Percentiles rank a stretch among this genome's conserved stretches.
Conservation (phyloP, 2,329 filamentous ascomycete species). For the Paracorniculantispora psalliotae region DNA sequence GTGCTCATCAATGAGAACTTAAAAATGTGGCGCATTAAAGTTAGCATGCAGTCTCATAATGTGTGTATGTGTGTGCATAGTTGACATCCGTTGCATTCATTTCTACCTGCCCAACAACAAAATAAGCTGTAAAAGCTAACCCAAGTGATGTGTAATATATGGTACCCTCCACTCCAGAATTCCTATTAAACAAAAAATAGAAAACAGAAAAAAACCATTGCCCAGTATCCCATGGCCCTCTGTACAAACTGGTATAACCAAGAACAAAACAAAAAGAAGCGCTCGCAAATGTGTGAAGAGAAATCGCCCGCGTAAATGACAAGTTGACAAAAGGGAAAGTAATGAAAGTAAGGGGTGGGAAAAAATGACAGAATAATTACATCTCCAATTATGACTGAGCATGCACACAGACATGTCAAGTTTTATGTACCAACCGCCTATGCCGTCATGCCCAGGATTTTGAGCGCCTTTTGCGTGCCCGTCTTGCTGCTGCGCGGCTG, state of each 20-base stretch:
- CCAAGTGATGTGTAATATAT: no score
- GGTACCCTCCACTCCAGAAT: not conserved
- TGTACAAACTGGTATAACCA: no score
- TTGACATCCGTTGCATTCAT: not conserved
- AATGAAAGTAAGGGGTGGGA: not conserved
- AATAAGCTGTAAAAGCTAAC: no score
- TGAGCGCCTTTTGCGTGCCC: slow-evolving; percentile 48
- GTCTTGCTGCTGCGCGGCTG: slow-evolving; percentile 32
- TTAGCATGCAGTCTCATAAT: no score
- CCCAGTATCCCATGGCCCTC: no score
- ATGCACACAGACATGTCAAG: not conserved
- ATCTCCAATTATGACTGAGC: not conserved
- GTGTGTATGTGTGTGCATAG: not conserved
- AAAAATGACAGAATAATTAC: not conserved
- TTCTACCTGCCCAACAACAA: no score
- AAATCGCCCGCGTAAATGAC: not conserved
- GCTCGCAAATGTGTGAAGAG: not conserved
- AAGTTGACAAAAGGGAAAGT: not conserved
- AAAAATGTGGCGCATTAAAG: no score
- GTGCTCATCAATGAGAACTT: no score
- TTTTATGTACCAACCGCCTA: no score
- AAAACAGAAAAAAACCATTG: no score
- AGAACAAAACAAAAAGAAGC: not conserved
- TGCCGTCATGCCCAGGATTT: slow-evolving; percentile 44
- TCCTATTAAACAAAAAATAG: no score